Base-by-base conservation (phyloP, 2,329 filamentous ascomycete species). In the Drechslerella dactyloides region DNA sequence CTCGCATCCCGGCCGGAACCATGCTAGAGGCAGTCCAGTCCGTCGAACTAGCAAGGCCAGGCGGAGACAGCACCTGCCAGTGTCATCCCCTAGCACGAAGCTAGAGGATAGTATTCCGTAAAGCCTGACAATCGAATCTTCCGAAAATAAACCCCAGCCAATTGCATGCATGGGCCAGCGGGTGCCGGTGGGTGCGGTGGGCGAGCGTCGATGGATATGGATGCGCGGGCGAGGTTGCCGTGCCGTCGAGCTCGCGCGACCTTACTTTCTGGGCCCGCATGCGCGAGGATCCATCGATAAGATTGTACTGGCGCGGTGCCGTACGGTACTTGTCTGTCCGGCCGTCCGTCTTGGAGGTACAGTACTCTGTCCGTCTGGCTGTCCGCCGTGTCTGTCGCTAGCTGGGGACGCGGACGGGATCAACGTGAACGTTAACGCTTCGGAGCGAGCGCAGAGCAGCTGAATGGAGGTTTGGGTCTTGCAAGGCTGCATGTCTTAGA, bases 211-310 rank as follows among this genome's bases (percentile, higher is more conserved):
- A 42, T 42, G 37, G 37, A 42, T 42, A 42, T 42, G 37, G 37
- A 42, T 42, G n/a, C 11, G 37, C 37, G 44, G 44, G 17, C 44
- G 44, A 48, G 44, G 4, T 17, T 48, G 44, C 44, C 44, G 44
- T 48, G 44, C 44, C 44, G 44, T 23, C 19, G 44, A 48, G 17
- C 44, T 48, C 44, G 44, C 44, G 44, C 44, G 44, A 48, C 44
- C 44, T 48, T 48, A 48, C 44, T 23, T 48, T 48, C 44, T 48
- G 44, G 44, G 37, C 37, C 37, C 37, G 37, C 37, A 17, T 13
- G n/a, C 37, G 37, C 37, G 44, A 48, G 44, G 44, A 23, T 23
- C 44, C 44, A 48, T 48, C 44, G 44, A 48, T 48, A 48, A 48
- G 44, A 8, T 11, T 33, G 27, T 33, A 33, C 27, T 3, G 3